These are phyloP conservation scores for Firmiana major DNA, from an alignment of 345 rosid genomes.

Conservation along the genomic window DNA sequence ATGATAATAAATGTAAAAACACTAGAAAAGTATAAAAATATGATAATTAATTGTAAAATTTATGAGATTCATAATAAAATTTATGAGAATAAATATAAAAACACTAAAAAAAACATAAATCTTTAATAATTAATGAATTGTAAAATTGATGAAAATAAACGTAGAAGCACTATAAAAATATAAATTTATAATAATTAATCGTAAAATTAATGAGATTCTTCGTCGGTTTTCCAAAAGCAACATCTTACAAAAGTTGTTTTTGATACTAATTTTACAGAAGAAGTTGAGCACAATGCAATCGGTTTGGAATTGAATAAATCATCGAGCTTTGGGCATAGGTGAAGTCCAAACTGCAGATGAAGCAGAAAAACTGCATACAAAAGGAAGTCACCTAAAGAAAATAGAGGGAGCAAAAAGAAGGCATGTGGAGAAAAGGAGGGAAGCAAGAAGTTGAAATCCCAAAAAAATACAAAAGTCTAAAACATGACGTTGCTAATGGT, in stretches of 20 bases:
- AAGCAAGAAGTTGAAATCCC: constrained; percentile 6
- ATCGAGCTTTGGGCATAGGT: background rate
- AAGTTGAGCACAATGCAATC: constrained; percentile 14
- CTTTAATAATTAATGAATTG: no score
- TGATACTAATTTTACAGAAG: constrained; percentile 61
- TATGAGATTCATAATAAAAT: no score
- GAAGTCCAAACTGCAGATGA: constrained; percentile 22
- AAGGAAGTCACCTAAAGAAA: constrained; percentile 33
- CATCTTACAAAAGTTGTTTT: constrained; percentile 74
- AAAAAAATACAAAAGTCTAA: constrained; percentile 4
- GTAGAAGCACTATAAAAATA: no score
- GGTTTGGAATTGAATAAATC: background rate
- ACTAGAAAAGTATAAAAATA: no score
- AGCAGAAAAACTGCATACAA: constrained; percentile 22
- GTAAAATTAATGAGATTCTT: no score
- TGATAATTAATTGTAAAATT: no score
- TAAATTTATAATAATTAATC: no score
- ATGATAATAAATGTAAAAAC: no score
- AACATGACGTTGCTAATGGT: constrained; percentile 17
- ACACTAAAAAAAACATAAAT: no score
- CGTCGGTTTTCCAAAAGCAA: constrained; percentile 95
- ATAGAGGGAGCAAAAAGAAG: constrained; percentile 23
- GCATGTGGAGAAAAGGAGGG: constrained; percentile 11
- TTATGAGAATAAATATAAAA: no score
- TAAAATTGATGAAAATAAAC: no score